These are phyloP conservation scores for Cryphonectria japonica DNA, from an alignment of 2,329 filamentous ascomycete species.

Conservation along the genomic window DNA sequence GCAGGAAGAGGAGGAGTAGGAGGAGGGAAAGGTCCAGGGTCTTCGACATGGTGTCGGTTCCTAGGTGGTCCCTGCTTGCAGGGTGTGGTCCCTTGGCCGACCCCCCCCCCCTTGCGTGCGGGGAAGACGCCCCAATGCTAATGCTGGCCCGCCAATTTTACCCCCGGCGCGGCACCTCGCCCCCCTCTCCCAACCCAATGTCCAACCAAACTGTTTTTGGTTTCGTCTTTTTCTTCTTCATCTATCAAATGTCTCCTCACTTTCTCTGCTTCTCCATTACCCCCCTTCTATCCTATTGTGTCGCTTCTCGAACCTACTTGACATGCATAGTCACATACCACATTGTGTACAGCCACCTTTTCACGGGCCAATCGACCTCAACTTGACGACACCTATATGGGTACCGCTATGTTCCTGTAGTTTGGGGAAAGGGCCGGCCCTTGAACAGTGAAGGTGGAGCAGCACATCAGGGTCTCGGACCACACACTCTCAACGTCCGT, in stretches of 20 bases:
- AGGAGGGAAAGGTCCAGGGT: too few species aligned
- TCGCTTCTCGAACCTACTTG: background rate
- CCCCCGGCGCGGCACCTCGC: too few species aligned
- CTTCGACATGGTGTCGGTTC: too few species aligned
- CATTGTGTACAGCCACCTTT: too few species aligned
- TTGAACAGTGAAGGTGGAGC: background rate
- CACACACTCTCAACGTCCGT: background rate
- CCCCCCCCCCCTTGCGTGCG: background rate
- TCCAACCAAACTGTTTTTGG: too few species aligned
- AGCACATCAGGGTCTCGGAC: background rate
- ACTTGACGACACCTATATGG: background rate
- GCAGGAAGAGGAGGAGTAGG: too few species aligned
- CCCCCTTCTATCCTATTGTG: background rate
- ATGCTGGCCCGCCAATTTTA: too few species aligned
- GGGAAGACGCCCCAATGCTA: background rate
- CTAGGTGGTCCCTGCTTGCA: too few species aligned
- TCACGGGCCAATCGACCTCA: background rate
- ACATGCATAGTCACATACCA: background rate
- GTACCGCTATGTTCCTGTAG: slow-evolving; percentile 6
- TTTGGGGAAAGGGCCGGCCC: slow-evolving; percentile 15
- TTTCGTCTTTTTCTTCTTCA: background rate
- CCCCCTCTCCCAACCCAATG: too few species aligned
- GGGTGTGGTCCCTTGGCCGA: background rate
- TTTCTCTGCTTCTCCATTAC: background rate
- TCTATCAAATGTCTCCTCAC: background rate